These are phyloP conservation scores for Macadamia tetraphylla DNA, from an alignment of 164 flowering plant genomes.

Conservation along the genomic window DNA sequence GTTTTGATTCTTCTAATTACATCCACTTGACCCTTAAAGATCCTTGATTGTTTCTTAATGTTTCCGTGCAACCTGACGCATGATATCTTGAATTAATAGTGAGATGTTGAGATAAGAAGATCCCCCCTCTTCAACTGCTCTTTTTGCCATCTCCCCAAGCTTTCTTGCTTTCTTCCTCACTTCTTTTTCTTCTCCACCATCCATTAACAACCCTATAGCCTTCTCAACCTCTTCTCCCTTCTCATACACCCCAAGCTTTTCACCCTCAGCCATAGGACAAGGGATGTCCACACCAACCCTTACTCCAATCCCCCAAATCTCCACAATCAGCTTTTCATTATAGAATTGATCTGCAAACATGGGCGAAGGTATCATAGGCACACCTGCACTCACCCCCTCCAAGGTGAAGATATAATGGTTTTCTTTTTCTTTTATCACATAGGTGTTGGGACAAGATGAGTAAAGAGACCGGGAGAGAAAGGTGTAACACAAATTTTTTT, in stretches of 20 bases:
- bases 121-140: slow-evolving; percentile 36
- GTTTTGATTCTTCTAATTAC: no score
- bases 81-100: slow-evolving; percentile 26
- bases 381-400: slow-evolving; percentile 26
- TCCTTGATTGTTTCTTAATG: no score
- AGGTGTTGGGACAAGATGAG: slow-evolving; percentile 34
- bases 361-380: slow-evolving; percentile 37
- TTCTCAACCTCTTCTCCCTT: slow-evolving; percentile 28
- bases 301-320: slow-evolving; percentile 29
- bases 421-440: no score
- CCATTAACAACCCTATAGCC: slow-evolving; percentile 32
- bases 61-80: not conserved
- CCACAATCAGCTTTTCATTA: slow-evolving; percentile 35
- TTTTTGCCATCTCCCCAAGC: slow-evolving; percentile 26
- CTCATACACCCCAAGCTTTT: slow-evolving; percentile 20
- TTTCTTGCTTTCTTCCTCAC: slow-evolving; percentile 29
- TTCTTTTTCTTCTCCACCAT: slow-evolving; percentile 30
- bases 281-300: slow-evolving; percentile 28
- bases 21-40: no score
- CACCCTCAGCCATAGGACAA: slow-evolving; percentile 18
- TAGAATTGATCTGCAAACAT: slow-evolving; percentile 30
- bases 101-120: slow-evolving; percentile 33
- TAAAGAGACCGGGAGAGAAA: no score
- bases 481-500: no score
- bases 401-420: slow-evolving; percentile 14